Base-by-base conservation (phyloP, 2,329 filamentous ascomycete species). In the Stromatinia cepivora region DNA sequence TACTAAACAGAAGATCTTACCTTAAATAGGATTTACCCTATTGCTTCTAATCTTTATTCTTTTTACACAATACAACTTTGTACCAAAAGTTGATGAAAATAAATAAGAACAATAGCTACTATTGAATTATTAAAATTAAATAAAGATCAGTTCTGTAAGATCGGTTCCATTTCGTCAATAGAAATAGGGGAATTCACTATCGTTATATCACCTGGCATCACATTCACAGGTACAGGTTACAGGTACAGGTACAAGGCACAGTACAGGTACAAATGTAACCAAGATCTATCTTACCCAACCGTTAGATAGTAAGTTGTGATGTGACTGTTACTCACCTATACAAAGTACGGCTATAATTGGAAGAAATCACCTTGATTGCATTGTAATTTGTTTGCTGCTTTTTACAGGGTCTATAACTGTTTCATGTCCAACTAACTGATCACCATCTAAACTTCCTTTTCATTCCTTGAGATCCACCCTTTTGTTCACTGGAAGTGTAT, bases 151-250 rank as follows among this genome's bases (percentile, higher is more conserved):
- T 15, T 42, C 2, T 42, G 39, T 42, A 6, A 42, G 39, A 6
- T 42, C 39, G 11, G 11, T 42, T 42, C 39, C 6, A 42, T 17
- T 42, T 17, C 39, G 13, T 56, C 20, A 1, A 36, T 3, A 25
- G 7, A 42, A 58, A 58, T 58, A 58, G 56, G 56, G 36, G 56
- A 42, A 58, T 58, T 58, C 56, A 58, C 36, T 42, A 42, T 42
- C 31, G 15, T 57, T n/a, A 15, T 36, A n/a, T 56, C 39, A 17
- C 54, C 54, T 57, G 54, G 54, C 20, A 42, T 42, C 39, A 13
- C 39, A n/a, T 36, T 48, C 54, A 39, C 34, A 57, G 11, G 22
- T 5, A 57, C 54, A 28, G n/a, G 20, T n/a, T 39, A 39, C 11
- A 39, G 39, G 39, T 39, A 39, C 11, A 39, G 39, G 39, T 39